Percentiles rank a stretch among this genome's conserved stretches.
These are phyloP conservation scores for Dioszegia aurantiaca DNA, from an alignment of 768 basidiomycete species.

Conservation along the genomic window DNA sequence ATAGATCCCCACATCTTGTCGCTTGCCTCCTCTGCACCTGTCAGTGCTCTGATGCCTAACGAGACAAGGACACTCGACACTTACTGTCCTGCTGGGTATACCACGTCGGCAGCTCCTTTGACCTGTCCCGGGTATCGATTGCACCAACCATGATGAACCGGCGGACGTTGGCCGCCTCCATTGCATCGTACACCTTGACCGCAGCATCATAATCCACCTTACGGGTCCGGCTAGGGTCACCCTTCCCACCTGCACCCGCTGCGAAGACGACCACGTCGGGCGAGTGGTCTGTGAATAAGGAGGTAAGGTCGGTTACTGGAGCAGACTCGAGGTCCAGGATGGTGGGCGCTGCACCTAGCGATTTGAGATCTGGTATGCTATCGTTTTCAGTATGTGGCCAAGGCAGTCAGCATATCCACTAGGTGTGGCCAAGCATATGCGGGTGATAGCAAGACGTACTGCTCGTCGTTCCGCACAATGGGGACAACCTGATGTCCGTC, in stretches of 20 bases:
- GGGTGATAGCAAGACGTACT: constrained; percentile 45
- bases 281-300: constrained; percentile 53
- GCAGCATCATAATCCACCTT: constrained; percentile 64
- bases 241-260: constrained; percentile 62
- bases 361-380: constrained; percentile 56
- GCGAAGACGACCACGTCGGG: constrained; percentile 54
- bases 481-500: constrained; percentile 57
- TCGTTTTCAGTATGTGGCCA: not conserved
- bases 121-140: constrained; percentile 59
- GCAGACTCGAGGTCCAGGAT: constrained; percentile 62
- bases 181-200: constrained; percentile 67
- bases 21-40: constrained; percentile 29
- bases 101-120: constrained; percentile 32
- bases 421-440: not conserved
- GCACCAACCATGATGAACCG: constrained; percentile 63
- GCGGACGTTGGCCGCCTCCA: constrained; percentile 60
- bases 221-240: constrained; percentile 57
- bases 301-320: constrained; percentile 56
- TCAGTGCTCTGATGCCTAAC: constrained; percentile 53
- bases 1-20: constrained; percentile 57
- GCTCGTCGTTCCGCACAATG: constrained; percentile 59
- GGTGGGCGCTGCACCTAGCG: constrained; percentile 55
- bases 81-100: constrained; percentile 37
- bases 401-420: not conserved
- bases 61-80: constrained; percentile 2